Conservation (phyloP, 2,329 filamentous ascomycete genomes). For the Aspergillus sp. region DNA sequence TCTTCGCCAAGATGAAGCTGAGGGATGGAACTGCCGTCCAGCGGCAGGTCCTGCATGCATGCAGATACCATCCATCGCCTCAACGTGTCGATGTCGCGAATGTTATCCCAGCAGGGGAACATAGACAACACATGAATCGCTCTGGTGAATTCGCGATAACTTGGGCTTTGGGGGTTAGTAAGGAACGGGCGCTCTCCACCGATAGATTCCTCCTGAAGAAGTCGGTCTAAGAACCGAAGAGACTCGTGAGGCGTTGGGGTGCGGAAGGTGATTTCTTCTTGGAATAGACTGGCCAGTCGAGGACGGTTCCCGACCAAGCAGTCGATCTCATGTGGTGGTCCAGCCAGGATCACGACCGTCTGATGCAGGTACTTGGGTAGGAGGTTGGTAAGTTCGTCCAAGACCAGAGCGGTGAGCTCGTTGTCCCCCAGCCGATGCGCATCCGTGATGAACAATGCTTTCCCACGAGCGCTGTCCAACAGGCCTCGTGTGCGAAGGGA, state of each 20-base stretch:
- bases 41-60: conserved; percentile 10
- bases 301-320: conserved; percentile 16
- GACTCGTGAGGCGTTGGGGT: conserved; percentile 19
- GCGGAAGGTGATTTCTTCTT: conserved; percentile 19
- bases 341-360: conserved; percentile 18
- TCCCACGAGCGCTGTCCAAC: conserved; percentile 13
- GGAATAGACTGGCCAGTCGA: conserved; percentile 16
- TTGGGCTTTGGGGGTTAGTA: conserved; percentile 12
- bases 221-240: conserved; percentile 16
- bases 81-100: conserved; percentile 16
- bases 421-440: conserved; percentile 16
- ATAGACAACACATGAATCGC: conserved; percentile 19
- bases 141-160: conserved; percentile 18
- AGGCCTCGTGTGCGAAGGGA: conserved; percentile 10
- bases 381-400: conserved; percentile 18
- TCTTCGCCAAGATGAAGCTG: conserved; percentile 13
- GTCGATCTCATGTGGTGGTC: conserved; percentile 16
- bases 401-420: conserved; percentile 8
- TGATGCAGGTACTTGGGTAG: conserved; percentile 12
- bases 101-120: conserved; percentile 22
- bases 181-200: conserved; percentile 11
- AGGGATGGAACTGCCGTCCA: conserved; percentile 9
- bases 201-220: conserved; percentile 14
- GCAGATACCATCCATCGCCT: conserved; percentile 19
- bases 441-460: conserved; percentile 17